phyloP scores from a whole-genome alignment of 805 yeast genomes.

The Saturnispora quitensis region DNA sequence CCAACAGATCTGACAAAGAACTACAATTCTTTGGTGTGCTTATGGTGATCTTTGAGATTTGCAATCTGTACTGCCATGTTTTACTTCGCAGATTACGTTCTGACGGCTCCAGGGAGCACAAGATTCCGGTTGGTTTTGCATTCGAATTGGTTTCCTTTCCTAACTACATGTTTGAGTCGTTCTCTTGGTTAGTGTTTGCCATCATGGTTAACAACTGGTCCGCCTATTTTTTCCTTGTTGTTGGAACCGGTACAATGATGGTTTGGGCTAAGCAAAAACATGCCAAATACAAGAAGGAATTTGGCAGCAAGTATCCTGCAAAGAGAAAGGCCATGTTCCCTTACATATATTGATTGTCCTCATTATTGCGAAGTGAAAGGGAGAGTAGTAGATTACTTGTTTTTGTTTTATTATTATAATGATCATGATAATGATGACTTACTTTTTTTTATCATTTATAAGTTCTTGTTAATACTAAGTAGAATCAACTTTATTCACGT shows the following conservation, averaged over 20 bases:
- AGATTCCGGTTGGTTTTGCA: conserved; percentile 77
- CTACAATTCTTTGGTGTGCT: conserved; percentile 30
- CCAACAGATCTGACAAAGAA: conserved; percentile 28
- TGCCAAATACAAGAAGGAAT: conserved; percentile 51
- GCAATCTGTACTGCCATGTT: conserved; percentile 66
- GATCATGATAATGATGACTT: background rate
- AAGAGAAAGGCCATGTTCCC: conserved; percentile 77
- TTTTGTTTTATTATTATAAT: background rate
- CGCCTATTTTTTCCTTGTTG: conserved; percentile 58
- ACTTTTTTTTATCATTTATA: background rate
- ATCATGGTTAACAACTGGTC: conserved; percentile 71
- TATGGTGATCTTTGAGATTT: conserved; percentile 55
- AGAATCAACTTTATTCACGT: background rate
- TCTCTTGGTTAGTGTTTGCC: conserved; percentile 66
- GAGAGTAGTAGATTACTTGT: background rate
- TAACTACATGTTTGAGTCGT: conserved; percentile 81
- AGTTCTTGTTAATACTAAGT: background rate
- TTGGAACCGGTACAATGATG: conserved; percentile 78
- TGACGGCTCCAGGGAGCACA: conserved; percentile 48
- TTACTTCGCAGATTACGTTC: conserved; percentile 53
- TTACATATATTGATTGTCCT: conserved; percentile 39
- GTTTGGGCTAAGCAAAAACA: conserved; percentile 89
- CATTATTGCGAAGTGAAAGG: background rate
- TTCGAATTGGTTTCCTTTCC: conserved; percentile 82
- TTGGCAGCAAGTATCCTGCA: conserved; percentile 72